Evolutionary conservation across 2,329 filamentous ascomycete species (phyloP), one percentile per base, ranked within the genome.

Genomic region (Diaporthe vexans): DNA sequence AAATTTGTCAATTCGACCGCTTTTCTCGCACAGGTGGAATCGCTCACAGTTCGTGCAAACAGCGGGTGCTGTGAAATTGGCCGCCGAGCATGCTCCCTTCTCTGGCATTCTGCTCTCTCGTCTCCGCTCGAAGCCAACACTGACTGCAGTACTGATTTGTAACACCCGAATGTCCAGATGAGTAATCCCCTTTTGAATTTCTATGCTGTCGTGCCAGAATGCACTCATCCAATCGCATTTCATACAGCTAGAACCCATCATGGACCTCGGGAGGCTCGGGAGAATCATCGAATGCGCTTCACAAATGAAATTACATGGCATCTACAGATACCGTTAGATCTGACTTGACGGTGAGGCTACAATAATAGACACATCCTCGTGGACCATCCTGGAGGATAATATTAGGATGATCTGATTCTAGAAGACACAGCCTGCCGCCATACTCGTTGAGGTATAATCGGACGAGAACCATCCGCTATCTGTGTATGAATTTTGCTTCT

Each of bases 401-500:
- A 33, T 48, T 48, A 4, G 19, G 21, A 48, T 33, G 40, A 65
- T 17, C 37, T 9, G 19, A n/a, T 48, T 65, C 11, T 48, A 33
- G 17, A 67, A 24, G 63, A 52, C 29, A 52, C 29, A 51, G 63
- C 21, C 9, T 52, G 63, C 63, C 63, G 46, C 63, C 63, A 52
- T 37, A 37, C 63, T 67, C 13, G 29, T 51, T 52, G 21, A 37
- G 63, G 46, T 13, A 24, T 7, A n/a, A 33, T 67, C 46, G 63
- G 63, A 67, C 48, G 33, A 68, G 10, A 3, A 37, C 33, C 24
- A 54, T 51, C 63, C 33, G 48, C 17, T 6, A 2, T 7, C 11
- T 9, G n/a, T 6, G 15, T 1, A 9, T 7, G n/a, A 40, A 15
- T 40, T 54, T 52, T 68, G 33, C 33, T 54, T 68, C 48, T 54